phyloP scores from a whole-genome alignment of 1,139 yeast genomes.

The Oligophagozyma castellii region DNA sequence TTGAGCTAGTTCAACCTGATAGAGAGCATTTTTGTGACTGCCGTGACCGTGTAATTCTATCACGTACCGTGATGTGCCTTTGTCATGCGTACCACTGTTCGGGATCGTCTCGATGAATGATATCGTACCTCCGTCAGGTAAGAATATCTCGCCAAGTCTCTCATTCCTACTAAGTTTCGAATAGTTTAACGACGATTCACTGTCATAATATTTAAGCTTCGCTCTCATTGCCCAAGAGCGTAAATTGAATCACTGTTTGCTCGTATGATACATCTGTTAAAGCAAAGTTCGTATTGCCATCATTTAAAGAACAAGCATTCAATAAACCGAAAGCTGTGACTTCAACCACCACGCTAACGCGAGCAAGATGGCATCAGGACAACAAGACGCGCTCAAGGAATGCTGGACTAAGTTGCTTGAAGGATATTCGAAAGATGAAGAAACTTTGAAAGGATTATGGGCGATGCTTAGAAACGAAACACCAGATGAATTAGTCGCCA shows the following conservation, averaged over 20 bases:
- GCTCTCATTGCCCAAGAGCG: too few species aligned
- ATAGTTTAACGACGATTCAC: too few species aligned
- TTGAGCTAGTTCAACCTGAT: conserved; percentile 52
- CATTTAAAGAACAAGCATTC: too few species aligned
- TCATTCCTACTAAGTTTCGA: too few species aligned
- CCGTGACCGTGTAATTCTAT: conserved; percentile 63
- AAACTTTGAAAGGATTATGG: conserved; percentile 31
- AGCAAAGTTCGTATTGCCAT: too few species aligned
- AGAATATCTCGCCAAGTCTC: too few species aligned
- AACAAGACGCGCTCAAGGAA: neutral
- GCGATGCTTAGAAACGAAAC: conserved; percentile 47
- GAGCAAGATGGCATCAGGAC: neutral
- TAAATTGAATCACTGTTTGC: too few species aligned
- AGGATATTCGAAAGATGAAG: conserved; percentile 32
- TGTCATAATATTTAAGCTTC: too few species aligned
- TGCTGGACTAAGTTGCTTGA: conserved; percentile 10
- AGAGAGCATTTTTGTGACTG: conserved; percentile 73
- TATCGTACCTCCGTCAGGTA: conserved; percentile 20
- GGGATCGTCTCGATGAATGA: conserved; percentile 26
- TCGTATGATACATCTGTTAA: too few species aligned
- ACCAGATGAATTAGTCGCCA: conserved; percentile 54
- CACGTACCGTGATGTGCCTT: too few species aligned
- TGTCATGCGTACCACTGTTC: too few species aligned
- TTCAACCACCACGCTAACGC: neutral
- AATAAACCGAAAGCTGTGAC: too few species aligned